Conservation (phyloP, 2,329 filamentous ascomycete genomes). For the Diaporthe sp. region DNA sequence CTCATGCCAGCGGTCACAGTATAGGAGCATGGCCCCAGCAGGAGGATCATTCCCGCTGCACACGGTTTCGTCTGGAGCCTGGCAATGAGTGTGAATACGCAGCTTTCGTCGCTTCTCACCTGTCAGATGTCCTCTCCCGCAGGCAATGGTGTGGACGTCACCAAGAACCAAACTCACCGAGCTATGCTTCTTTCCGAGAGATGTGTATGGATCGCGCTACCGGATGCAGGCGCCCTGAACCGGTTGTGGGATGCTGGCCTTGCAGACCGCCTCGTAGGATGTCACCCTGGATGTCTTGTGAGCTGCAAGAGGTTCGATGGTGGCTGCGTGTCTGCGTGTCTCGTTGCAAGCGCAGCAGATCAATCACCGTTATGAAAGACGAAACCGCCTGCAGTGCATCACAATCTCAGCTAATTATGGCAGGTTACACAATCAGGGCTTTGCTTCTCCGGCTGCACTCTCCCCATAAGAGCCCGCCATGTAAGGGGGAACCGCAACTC, state of each 20-base stretch:
- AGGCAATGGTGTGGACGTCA: neutral
- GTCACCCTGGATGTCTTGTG: slow-evolving; percentile 22
- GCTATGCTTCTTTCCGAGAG: neutral
- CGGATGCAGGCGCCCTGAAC: slow-evolving; percentile 26
- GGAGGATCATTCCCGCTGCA: slow-evolving; percentile 4
- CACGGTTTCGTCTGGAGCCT: neutral
- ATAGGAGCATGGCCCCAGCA: neutral
- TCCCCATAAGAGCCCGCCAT: slow-evolving; percentile 32
- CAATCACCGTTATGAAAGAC: slow-evolving; percentile 27
- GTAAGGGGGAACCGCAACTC: slow-evolving; percentile 33
- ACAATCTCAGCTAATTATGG: slow-evolving; percentile 20
- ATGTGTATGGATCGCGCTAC: slow-evolving; percentile 4
- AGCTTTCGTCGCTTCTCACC: slow-evolving; percentile 14
- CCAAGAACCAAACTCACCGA: neutral
- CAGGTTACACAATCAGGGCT: slow-evolving; percentile 17
- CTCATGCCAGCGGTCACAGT: neutral
- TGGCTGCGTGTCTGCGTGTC: slow-evolving; percentile 28
- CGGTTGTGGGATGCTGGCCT: slow-evolving; percentile 18
- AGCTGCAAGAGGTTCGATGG: slow-evolving; percentile 24
- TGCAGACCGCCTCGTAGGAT: slow-evolving; percentile 33
- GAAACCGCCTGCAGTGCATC: slow-evolving; percentile 23
- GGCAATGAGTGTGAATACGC: neutral
- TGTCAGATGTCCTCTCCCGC: slow-evolving; percentile 21
- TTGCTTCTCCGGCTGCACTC: slow-evolving; percentile 35
- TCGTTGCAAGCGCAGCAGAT: slow-evolving; percentile 27